Percentiles rank a stretch among this genome's conserved stretches.
Conservation (phyloP, 202 grass and related monocot genomes). For the Saccharum hybrid region DNA sequence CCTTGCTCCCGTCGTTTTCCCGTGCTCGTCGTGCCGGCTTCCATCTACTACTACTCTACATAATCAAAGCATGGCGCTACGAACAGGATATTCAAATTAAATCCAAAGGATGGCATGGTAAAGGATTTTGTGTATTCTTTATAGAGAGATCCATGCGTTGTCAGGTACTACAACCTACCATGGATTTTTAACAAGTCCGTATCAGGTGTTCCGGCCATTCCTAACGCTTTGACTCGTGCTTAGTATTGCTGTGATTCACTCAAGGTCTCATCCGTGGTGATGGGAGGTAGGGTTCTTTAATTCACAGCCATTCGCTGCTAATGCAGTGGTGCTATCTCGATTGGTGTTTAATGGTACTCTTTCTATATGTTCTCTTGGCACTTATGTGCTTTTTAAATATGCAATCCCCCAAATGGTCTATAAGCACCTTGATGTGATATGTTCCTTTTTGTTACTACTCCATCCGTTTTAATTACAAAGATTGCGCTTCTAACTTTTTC, state of each 20-base stretch:
- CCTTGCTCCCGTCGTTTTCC: background rate
- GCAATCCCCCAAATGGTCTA: too few relatives aligned
- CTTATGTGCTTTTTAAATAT: too few relatives aligned
- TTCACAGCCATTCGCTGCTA: background rate
- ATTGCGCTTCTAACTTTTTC: too few relatives aligned
- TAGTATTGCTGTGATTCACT: background rate
- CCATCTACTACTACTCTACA: background rate
- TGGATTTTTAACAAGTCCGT: background rate
- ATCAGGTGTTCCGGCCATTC: conserved; percentile 2
- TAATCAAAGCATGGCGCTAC: background rate
- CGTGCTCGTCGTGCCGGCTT: background rate
- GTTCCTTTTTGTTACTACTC: background rate
- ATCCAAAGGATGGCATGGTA: background rate
- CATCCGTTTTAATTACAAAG: too few relatives aligned
- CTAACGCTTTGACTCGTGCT: conserved; percentile 2
- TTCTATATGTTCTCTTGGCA: too few relatives aligned
- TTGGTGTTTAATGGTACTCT: too few relatives aligned
- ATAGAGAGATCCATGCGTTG: background rate
- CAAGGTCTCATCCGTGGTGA: background rate
- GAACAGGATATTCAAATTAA: background rate
- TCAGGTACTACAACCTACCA: background rate
- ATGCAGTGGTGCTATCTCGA: background rate
- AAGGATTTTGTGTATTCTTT: background rate
- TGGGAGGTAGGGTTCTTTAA: background rate
- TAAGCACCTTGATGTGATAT: background rate